Conservation (phyloP, 225 moss, liverwort and hornwort species). For the Ulota crispa region DNA sequence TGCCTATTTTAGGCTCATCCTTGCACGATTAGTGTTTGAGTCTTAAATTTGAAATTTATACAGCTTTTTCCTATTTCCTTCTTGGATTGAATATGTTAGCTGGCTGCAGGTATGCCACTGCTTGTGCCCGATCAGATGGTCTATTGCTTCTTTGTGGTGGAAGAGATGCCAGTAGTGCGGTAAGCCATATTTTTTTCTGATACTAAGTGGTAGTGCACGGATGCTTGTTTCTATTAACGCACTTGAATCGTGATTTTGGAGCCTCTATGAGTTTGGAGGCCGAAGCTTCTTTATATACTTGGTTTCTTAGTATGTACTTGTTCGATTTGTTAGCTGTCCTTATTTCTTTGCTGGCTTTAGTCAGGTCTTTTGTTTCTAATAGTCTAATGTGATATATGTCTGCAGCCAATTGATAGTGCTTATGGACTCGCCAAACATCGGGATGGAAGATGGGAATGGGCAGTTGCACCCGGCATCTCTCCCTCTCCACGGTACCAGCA, state of each 20-base stretch:
- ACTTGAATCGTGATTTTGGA: background rate
- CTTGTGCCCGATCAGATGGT: slow-evolving; percentile 69
- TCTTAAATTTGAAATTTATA: background rate
- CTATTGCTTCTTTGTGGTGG: slow-evolving; percentile 68
- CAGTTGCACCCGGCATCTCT: slow-evolving; percentile 53
- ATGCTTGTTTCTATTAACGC: background rate
- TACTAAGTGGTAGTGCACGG: background rate
- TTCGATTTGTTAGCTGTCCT: background rate
- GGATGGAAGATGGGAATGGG: slow-evolving; percentile 63
- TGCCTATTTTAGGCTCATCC: background rate
- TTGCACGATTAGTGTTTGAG: background rate
- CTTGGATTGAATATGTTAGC: background rate
- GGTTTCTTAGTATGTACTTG: background rate
- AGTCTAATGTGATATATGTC: slow-evolving; percentile 6
- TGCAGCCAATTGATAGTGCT: slow-evolving; percentile 48
- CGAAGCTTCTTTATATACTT: background rate
- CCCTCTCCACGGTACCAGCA: slow-evolving; percentile 58
- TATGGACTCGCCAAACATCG: slow-evolving; percentile 56
- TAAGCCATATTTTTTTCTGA: slow-evolving; percentile 22
- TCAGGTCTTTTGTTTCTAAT: background rate
- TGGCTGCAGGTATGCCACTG: slow-evolving; percentile 65
- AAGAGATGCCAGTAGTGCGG: slow-evolving; percentile 71
- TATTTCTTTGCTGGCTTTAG: background rate
- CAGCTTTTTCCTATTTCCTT: background rate
- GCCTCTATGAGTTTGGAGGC: background rate